Conservation (phyloP, 2,329 filamentous ascomycete species). For the Cladosporium sp. region DNA sequence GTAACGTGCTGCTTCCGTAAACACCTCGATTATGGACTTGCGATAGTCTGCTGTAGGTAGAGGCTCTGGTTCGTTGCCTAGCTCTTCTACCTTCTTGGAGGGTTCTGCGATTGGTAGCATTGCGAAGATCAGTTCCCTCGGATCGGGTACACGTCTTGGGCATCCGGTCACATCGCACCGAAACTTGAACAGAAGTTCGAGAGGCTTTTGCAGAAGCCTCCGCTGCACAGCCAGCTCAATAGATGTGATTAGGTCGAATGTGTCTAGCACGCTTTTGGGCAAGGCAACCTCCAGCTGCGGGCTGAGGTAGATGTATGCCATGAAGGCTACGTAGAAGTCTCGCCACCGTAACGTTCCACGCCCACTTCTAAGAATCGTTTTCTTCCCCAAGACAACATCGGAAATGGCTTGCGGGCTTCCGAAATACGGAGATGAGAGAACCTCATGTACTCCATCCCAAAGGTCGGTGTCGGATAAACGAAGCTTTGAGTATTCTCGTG, state of each 20-base stretch:
- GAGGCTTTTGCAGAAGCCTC: not conserved
- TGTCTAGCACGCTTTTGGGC: not conserved
- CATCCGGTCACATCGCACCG: not conserved
- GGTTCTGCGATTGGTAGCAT: slow-evolving; percentile 11
- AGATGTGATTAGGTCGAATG: not conserved
- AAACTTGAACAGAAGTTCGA: slow-evolving; percentile 2
- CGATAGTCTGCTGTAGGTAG: slow-evolving; percentile 6
- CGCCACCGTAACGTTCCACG: not conserved
- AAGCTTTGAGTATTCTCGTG: not conserved
- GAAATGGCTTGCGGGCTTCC: slow-evolving; percentile 2
- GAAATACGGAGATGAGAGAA: slow-evolving; percentile 9
- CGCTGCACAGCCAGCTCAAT: slow-evolving; percentile 8
- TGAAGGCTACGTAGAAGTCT: not conserved
- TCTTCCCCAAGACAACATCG: slow-evolving; percentile 8
- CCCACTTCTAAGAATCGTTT: slow-evolving; percentile 1
- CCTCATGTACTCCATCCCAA: not conserved
- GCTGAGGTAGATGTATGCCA: not conserved
- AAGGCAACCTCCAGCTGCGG: not conserved
- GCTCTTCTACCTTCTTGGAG: not conserved
- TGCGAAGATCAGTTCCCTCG: slow-evolving; percentile 8
- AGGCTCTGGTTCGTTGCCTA: not conserved
- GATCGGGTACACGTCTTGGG: slow-evolving; percentile 9
- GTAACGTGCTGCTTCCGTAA: slow-evolving; percentile 11
- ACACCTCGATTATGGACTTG: slow-evolving; percentile 6
- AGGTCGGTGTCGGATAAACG: not conserved